Percentiles rank a stretch among this genome's conserved stretches.
Conservation (phyloP, 2,329 filamentous ascomycete genomes). For the Epichloe scottii region DNA sequence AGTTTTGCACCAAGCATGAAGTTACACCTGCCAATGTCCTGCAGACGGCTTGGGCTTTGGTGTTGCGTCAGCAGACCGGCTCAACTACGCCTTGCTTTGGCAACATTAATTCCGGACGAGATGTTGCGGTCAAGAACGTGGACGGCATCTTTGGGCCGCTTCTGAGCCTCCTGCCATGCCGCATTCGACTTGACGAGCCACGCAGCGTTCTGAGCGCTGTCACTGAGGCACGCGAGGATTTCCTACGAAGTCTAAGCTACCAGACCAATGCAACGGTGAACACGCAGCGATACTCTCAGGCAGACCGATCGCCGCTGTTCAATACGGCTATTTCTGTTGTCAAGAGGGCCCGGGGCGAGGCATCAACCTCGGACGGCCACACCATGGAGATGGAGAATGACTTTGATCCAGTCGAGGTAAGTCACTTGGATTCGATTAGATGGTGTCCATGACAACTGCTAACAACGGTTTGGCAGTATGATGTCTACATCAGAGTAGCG, state of each 20-base stretch:
- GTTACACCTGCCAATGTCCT: constrained; percentile 4
- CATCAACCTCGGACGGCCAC: no score
- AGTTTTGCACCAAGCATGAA: constrained; percentile 5
- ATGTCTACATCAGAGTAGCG: no score
- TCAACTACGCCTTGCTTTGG: background rate
- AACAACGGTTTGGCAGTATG: no score
- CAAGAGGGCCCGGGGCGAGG: no score
- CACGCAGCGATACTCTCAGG: no score
- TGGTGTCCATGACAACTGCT: no score
- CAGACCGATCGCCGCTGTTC: no score
- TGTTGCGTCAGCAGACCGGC: background rate
- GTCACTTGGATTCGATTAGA: no score
- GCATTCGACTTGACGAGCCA: background rate
- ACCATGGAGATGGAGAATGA: no score
- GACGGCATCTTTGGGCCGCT: background rate
- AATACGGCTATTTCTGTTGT: no score
- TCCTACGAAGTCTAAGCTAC: background rate
- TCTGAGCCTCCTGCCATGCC: background rate
- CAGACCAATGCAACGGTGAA: background rate
- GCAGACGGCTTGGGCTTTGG: background rate
- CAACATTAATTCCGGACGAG: background rate
- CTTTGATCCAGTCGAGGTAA: no score
- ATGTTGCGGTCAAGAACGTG: background rate
- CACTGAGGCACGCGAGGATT: background rate
- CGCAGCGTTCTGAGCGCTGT: background rate